Evolutionary conservation across 805 yeast species (phyloP), one percentile per base, ranked within the genome.

Genomic region (Wickerhamiella spandovensis): DNA sequence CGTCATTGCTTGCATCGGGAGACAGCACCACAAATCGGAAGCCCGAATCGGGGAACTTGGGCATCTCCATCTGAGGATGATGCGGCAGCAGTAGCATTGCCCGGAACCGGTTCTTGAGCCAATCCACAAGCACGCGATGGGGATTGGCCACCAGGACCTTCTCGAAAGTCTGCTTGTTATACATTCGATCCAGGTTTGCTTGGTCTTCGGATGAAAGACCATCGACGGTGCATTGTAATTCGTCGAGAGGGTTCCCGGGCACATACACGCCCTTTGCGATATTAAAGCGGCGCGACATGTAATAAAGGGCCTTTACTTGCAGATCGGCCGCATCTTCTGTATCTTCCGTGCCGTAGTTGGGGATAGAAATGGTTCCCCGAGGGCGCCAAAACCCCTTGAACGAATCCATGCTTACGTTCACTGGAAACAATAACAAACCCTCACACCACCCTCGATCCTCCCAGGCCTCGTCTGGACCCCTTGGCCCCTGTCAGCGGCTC

Each of bases 91-190:
- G 70, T 56, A 84, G 73, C 58, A 76, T 62, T 1, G 84, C 68
- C 49, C 90, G 67, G 62, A 80, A 81, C 63, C 77, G 76, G 67
- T 82, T 82, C 59, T 80, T 81, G 45, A 70, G 61, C 73, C 79
- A 82, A 60, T 82, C 89, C 18, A 79, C 72, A 50, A 81, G 67
- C 12, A 82, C 78, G 23, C 88, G 68, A 60, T 81, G 79, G 50
- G 80, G 81, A 61, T 82, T 85, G 28, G 44, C 48, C n/a, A 69
- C 50, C 43, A 82, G 53, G 7, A 64, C 54, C 9, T 58, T 53
- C 46, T 70, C 69, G 56, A 82, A 78, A 35, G 61, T 69, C 0
- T 54, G 48, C 43, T 70, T 63, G 60, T 79, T 79, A 60, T 81
- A 82, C 56, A 76, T 67, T 13, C 63, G 54, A 59, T 82, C 88